These are phyloP conservation scores for Bruguiera parviflora DNA, from an alignment of 345 rosid species.

Conservation along the genomic window DNA sequence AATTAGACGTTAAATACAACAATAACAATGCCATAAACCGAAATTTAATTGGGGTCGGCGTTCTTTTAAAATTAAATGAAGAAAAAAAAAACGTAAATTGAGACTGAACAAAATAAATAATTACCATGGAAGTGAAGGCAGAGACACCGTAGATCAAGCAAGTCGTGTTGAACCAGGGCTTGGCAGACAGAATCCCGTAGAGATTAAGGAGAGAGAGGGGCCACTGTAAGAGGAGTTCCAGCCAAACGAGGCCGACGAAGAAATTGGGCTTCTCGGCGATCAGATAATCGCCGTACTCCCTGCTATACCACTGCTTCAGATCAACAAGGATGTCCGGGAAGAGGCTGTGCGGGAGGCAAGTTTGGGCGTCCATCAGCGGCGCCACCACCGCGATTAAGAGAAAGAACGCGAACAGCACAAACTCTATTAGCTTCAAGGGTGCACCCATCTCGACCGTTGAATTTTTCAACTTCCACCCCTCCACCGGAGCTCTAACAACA, in stretches of 20 bases:
- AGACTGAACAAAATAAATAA: not conserved
- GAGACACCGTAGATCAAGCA: conserved; percentile 75
- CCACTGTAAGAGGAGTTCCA: conserved; percentile 68
- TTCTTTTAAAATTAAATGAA: not conserved
- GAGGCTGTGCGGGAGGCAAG: conserved; percentile 39
- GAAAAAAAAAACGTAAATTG: not conserved
- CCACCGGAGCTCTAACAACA: too few relatives aligned
- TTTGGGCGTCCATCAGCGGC: conserved; percentile 65
- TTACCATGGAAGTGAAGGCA: conserved; percentile 63
- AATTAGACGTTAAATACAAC: too few relatives aligned
- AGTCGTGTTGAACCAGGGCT: conserved; percentile 65
- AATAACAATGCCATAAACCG: too few relatives aligned
- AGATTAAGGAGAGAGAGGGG: conserved; percentile 62
- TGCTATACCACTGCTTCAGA: conserved; percentile 40
- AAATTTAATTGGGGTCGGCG: not conserved
- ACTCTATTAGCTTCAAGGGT: conserved; percentile 51
- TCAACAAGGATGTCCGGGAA: conserved; percentile 55
- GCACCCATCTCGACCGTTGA: conserved; percentile 41
- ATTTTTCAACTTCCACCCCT: too few relatives aligned
- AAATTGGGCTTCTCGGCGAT: conserved; percentile 66
- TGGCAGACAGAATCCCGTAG: conserved; percentile 50
- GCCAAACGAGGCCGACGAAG: conserved; percentile 66
- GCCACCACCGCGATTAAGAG: conserved; percentile 41
- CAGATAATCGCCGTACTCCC: conserved; percentile 59
- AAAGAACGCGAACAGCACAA: conserved; percentile 51